Percentiles rank a stretch among this genome's conserved stretches.
phyloP scores from a whole-genome alignment of 345 rosid genomes.

The Melaleuca alternifolia region DNA sequence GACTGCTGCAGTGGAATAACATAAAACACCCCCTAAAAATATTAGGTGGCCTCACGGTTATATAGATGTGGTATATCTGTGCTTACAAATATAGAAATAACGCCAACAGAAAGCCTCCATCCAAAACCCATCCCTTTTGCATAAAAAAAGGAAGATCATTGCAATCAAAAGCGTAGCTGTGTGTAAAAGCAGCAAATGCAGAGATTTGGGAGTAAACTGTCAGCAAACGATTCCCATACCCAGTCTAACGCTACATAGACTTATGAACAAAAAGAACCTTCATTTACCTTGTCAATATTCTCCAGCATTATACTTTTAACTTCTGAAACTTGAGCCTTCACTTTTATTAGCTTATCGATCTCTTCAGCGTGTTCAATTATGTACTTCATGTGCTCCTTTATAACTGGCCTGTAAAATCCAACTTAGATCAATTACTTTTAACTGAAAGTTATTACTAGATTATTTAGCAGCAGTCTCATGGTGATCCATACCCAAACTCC shows the following conservation, averaged over 20 bases:
- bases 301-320: constrained; percentile 94
- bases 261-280: not conserved
- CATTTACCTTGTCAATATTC: constrained; percentile 81
- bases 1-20: not conserved
- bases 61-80: not conserved
- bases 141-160: not conserved
- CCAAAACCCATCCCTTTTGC: not conserved
- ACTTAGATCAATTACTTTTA: not conserved
- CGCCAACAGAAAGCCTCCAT: not conserved
- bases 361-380: constrained; percentile 91
- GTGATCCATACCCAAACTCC: constrained; percentile 68
- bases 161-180: not conserved
- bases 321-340: constrained; percentile 97
- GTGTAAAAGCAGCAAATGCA: not conserved
- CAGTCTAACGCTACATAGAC: not conserved
- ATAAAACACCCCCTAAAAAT: not conserved
- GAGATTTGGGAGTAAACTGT: not conserved
- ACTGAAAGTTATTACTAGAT: not conserved
- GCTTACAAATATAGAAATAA: not conserved
- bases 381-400: constrained; percentile 98
- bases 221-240: not conserved
- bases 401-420: constrained; percentile 50
- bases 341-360: constrained; percentile 87
- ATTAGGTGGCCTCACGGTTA: not conserved
- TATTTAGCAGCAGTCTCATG: not conserved